phyloP scores from a whole-genome alignment of 2,329 filamentous ascomycete genomes.

The Clonostachys byssicola region DNA sequence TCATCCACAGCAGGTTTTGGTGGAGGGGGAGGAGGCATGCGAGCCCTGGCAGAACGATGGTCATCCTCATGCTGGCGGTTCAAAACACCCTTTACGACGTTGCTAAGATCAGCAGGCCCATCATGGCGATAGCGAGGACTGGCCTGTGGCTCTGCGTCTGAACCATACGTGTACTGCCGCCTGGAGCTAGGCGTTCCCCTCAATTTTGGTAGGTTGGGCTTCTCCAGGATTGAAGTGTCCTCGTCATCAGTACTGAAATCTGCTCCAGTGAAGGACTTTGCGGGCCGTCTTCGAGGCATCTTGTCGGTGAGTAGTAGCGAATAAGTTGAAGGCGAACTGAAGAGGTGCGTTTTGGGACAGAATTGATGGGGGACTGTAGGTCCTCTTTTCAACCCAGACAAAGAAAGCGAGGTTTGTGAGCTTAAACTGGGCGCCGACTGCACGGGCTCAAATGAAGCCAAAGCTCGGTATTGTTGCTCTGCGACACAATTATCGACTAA shows the following conservation, averaged over 20 bases:
- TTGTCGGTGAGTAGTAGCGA: no score
- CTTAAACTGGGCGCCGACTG: no score
- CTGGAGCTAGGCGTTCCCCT: conserved; percentile 26
- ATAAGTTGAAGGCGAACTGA: no score
- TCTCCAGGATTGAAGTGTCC: conserved; percentile 8
- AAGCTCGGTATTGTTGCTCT: no score
- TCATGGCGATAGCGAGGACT: conserved; percentile 5
- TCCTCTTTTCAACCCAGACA: no score
- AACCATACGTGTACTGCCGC: conserved; percentile 31
- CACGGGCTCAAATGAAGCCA: no score
- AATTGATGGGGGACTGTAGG: no score
- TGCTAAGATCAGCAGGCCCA: conserved; percentile 15
- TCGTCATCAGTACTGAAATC: neutral
- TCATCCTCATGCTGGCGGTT: conserved; percentile 9
- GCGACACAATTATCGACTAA: no score
- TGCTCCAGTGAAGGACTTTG: no score
- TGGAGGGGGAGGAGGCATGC: conserved; percentile 1
- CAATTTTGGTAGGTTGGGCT: conserved; percentile 15
- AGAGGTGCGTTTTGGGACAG: no score
- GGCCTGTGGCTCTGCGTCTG: conserved; percentile 23
- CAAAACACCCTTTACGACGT: conserved; percentile 20
- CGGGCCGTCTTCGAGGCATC: no score
- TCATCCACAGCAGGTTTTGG: neutral
- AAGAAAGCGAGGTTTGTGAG: no score
- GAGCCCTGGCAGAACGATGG: neutral